Conservation (phyloP, 768 basidiomycete genomes). For the Phallus indusiatus region DNA sequence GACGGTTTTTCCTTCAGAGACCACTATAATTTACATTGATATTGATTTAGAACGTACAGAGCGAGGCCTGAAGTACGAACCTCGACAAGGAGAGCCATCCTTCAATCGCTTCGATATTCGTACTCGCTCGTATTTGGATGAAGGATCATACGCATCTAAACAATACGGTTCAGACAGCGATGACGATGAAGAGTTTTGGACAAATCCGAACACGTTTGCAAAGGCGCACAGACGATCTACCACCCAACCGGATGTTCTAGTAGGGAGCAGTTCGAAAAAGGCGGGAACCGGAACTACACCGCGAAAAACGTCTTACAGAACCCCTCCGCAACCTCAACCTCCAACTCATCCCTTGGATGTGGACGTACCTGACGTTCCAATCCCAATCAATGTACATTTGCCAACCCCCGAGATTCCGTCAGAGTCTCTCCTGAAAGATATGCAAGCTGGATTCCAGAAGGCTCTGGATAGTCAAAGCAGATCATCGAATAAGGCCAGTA, state of each 20-base stretch:
- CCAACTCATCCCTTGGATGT: not conserved
- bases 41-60: not conserved
- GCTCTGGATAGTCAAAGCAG: not conserved
- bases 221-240: not conserved
- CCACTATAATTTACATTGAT: not conserved
- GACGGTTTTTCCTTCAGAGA: not conserved
- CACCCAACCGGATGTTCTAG: not conserved
- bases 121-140: not conserved
- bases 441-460: not conserved
- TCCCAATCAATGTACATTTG: not conserved
- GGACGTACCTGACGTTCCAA: not conserved
- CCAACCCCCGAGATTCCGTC: not conserved
- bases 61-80: not conserved
- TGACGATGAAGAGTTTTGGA: not conserved
- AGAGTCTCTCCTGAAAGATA: not conserved
- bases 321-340: too few species aligned
- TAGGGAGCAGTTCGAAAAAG: not conserved
- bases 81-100: not conserved
- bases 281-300: not conserved
- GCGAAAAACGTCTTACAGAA: not conserved
- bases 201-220: not conserved
- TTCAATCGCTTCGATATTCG: not conserved
- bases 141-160: not conserved
- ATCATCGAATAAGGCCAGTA: not conserved
- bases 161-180: not conserved